Conservation (phyloP, 208 protist species). For the Wallacemonas rigidus region DNA sequence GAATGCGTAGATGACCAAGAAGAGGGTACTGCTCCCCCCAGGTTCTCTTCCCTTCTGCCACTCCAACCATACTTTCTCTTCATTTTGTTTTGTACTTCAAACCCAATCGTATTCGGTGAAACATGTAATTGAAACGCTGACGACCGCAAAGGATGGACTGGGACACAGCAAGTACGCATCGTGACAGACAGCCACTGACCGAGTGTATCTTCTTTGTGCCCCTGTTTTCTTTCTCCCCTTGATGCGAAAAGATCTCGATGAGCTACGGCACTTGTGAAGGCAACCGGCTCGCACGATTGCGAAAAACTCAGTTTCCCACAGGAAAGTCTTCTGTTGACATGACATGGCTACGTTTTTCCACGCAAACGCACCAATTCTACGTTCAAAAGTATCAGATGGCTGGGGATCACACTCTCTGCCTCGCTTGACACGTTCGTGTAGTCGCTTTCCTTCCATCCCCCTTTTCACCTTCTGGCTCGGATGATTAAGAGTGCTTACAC, state of each 20-base stretch:
- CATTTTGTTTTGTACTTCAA: constrained; percentile 24
- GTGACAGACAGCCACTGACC: background rate
- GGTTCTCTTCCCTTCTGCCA: background rate
- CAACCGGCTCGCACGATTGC: background rate
- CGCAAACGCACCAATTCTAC: background rate
- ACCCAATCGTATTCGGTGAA: constrained; percentile 4
- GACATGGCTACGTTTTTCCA: constrained; percentile 8
- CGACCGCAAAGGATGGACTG: constrained; percentile 16
- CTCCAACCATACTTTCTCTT: constrained; percentile 19
- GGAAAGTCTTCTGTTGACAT: constrained; percentile 4
- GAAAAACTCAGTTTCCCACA: background rate
- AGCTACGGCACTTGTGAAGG: background rate
- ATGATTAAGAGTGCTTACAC: too few relatives aligned
- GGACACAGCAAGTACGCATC: background rate
- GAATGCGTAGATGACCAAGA: constrained; percentile 13
- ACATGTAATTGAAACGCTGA: background rate
- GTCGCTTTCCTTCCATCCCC: too few relatives aligned
- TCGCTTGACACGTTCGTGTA: too few relatives aligned
- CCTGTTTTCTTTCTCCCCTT: background rate
- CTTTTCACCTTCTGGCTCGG: too few relatives aligned
- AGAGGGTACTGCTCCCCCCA: constrained; percentile 4
- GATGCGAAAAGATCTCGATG: background rate
- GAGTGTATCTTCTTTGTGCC: background rate
- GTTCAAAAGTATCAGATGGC: too few relatives aligned
- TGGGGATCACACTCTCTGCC: too few relatives aligned